Evolutionary conservation across 2,329 filamentous ascomycete species (phyloP), one percentile per base, ranked within the genome.

Genomic region (Tolypocladium ovalisporum): DNA sequence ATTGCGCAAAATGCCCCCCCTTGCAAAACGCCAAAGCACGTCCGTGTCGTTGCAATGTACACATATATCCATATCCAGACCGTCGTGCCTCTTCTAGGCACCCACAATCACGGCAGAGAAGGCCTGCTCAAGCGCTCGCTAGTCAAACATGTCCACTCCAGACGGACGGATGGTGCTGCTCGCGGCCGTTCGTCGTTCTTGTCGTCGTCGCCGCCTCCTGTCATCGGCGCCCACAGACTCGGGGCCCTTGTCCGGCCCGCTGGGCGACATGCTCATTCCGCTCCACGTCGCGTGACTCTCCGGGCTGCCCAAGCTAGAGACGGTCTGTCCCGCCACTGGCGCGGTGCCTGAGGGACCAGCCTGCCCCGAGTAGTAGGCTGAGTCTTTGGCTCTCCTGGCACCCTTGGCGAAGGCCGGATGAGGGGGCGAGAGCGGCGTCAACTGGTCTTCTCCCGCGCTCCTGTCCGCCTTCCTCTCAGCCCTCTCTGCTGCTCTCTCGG

Each of bases 291-390:
- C 78, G 60, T 81, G 79, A 60, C 77, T 80, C 47, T 70, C 78
- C 17, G 76, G 64, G 58, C 73, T 79, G 56, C 69, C 75, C 52
- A 76, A 61, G 60, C 75, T 80, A 52, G 80, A 80, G 47, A 78
- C 70, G 4, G 79, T 79, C 55, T 68, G 67, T 4, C 62, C 66
- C 37, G 69, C 70, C 3, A 70, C 71, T 1, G 72, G 72, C 19
- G 70, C 67, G 1, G 75, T 71, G 9, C 73, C 75, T n/a, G 75
- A 72, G 19, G 75, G 74, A 3, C 75, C 73, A 2, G 76, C 71
- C 59, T 73, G 67, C n/a, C 80, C 80, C 3, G 81, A 83, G 64
- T 83, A 85, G 63, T 86, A 85, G 10, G 81, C 80, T 51, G 81
- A 83, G 64, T 86, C 83, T 63, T 85, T 86, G 2, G 70, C 68